A percentile compares a stretch with the other conserved stretches of the same genome.
Evolutionary conservation across 2,329 filamentous ascomycete species (phyloP).

Genomic region (Claviceps sp.): DNA sequence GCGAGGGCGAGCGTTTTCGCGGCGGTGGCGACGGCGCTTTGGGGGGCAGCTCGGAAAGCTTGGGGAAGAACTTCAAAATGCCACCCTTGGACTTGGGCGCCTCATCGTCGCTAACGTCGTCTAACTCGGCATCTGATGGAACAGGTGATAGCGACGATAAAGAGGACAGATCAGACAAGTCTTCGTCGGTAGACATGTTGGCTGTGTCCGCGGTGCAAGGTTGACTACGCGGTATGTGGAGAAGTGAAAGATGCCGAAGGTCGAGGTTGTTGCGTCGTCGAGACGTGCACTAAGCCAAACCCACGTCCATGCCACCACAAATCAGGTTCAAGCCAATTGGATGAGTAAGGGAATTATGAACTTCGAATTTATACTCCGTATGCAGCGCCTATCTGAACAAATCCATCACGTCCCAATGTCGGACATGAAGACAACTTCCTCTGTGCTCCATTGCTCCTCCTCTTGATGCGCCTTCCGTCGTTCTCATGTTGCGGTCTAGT

Average conservation of each 20-base stretch:
- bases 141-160: constrained; percentile 34
- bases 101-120: constrained; percentile 25
- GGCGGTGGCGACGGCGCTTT: constrained; percentile 51
- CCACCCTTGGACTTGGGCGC: constrained; percentile 39
- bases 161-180: constrained; percentile 51
- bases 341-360: constrained; percentile 16
- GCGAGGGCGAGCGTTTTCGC: constrained; percentile 73
- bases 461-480: not conserved
- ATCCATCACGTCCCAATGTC: not conserved
- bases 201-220: constrained; percentile 10
- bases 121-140: constrained; percentile 34
- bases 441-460: not conserved
- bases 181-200: constrained; percentile 45
- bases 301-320: constrained; percentile 17
- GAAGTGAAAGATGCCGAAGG: constrained; percentile 15
- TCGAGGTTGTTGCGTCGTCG: constrained; percentile 11
- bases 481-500: not conserved
- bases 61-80: constrained; percentile 56
- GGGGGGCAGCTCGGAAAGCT: constrained; percentile 35
- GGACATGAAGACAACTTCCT: not conserved
- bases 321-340: constrained; percentile 16
- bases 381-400: constrained; percentile 9
- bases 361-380: constrained; percentile 6
- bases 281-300: constrained; percentile 18
- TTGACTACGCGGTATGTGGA: constrained; percentile 15